These are phyloP conservation scores for Cairneyella variabilis DNA, from an alignment of 495 filamentous ascomycete genomes.

Conservation along the genomic window DNA sequence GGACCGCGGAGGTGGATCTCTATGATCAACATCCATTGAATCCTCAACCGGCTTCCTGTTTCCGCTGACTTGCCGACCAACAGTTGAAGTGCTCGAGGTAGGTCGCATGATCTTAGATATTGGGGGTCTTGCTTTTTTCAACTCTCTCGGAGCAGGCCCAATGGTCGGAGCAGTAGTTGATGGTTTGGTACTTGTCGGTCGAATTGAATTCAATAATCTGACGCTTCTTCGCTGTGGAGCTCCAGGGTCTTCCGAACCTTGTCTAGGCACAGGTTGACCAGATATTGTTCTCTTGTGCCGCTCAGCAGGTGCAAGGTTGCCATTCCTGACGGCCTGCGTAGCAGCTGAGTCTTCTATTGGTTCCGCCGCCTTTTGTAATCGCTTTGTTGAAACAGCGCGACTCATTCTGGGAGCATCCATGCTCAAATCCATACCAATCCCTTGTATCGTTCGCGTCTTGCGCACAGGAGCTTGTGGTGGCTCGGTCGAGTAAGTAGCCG, in stretches of 20 bases:
- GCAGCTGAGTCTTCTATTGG: slow-evolving; percentile 19
- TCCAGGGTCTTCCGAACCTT: slow-evolving; percentile 58
- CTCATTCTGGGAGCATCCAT: slow-evolving; percentile 27
- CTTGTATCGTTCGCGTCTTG: slow-evolving; percentile 22
- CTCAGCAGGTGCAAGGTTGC: slow-evolving; percentile 10
- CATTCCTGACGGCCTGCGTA: slow-evolving; percentile 32
- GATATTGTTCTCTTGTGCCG: slow-evolving; percentile 79
- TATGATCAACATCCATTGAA: slow-evolving; percentile 62
- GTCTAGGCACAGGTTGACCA: slow-evolving; percentile 63
- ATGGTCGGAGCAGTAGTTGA: slow-evolving; percentile 31
- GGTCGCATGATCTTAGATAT: slow-evolving; percentile 47
- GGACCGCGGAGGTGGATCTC: slow-evolving; percentile 40
- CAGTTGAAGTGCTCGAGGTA: slow-evolving; percentile 54
- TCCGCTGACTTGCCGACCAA: slow-evolving; percentile 83
- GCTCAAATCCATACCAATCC: slow-evolving; percentile 25
- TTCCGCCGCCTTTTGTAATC: slow-evolving; percentile 15
- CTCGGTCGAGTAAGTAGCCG: slow-evolving; percentile 22
- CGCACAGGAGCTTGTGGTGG: slow-evolving; percentile 28
- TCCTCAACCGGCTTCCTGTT: slow-evolving; percentile 70
- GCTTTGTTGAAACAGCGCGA: slow-evolving; percentile 20
- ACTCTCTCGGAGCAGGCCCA: slow-evolving; percentile 60
- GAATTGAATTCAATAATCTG: slow-evolving; percentile 69
- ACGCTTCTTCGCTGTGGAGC: slow-evolving; percentile 75
- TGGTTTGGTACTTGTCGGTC: slow-evolving; percentile 56
- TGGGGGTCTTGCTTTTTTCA: slow-evolving; percentile 73